These are phyloP conservation scores for Blastocystis hominis DNA, from an alignment of 352 stramenopile genomes.

Conservation along the genomic window DNA sequence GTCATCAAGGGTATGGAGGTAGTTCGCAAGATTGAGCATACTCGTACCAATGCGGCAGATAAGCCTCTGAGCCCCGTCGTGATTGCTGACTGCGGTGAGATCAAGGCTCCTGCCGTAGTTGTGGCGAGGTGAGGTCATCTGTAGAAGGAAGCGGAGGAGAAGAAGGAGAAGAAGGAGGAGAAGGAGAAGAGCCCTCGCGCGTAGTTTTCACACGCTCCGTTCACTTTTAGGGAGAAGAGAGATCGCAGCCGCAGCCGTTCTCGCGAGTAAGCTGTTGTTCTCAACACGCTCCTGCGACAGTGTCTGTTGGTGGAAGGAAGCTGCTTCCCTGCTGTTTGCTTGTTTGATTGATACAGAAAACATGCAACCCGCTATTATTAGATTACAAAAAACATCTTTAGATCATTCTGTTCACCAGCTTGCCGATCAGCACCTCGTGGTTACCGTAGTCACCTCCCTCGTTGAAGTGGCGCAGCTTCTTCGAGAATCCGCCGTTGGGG, in stretches of 20 bases:
- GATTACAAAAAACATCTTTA: not conserved
- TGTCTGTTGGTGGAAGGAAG: not conserved
- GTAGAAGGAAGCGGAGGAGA: conserved; percentile 20
- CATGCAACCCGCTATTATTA: not conserved
- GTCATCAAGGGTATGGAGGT: conserved; percentile 84
- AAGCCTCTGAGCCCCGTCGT: conserved; percentile 79
- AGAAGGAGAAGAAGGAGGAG: not conserved
- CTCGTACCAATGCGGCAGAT: conserved; percentile 76
- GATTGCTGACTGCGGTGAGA: conserved; percentile 86
- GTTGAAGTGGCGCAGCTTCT: too few relatives aligned
- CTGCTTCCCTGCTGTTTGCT: too few relatives aligned
- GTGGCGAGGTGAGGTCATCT: not conserved
- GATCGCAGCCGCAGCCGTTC: conserved; percentile 46
- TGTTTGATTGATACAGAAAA: too few relatives aligned
- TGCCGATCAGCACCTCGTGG: too few relatives aligned
- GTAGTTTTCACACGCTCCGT: not conserved
- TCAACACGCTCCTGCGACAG: not conserved
- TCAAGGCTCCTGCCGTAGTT: conserved; percentile 57
- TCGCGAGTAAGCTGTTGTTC: not conserved
- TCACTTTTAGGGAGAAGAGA: not conserved
- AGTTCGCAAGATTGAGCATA: conserved; percentile 80
- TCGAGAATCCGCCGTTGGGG: too few relatives aligned
- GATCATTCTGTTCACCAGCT: not conserved
- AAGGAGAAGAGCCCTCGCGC: not conserved
- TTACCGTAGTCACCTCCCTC: too few relatives aligned